Evolutionary conservation across 2,329 filamentous ascomycete species (phyloP), one percentile per base, ranked within the genome.

Genomic region (Fusarium verrucosum): DNA sequence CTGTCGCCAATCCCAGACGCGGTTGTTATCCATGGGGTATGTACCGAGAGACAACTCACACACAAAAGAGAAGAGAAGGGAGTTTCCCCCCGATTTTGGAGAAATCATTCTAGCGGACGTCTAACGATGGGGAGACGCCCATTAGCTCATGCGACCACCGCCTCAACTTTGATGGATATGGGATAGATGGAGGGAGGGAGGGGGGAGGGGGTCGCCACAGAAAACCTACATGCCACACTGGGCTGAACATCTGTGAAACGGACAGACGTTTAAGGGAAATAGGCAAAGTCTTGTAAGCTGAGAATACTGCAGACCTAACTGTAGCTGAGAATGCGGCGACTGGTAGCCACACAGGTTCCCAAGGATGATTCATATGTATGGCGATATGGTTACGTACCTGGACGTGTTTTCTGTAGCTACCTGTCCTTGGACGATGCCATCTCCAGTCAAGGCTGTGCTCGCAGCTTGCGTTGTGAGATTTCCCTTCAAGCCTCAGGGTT

Each of bases 141-240:
- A 61, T 42, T 41, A 65, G 57, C 57, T 50, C 51, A 65, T 66
- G 56, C 62, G 57, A 47, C 61, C 50, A 61, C 51, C 62, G 61
- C 62, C 62, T 66, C 56, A 62, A 66, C 50, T 50, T 58, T 58
- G 58, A 56, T 53, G 51, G 40, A 53, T 35, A 56, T 36, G 50
- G 52, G n/a, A n/a, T n/a, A 55, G 41, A 38, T 30, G 25, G 51
- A 56, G 22, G 16, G 14, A 20, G n/a, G n/a, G n/a, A n/a, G n/a
- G n/a, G n/a, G n/a, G n/a, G 23, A 40, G 36, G 62, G 62, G 62
- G 62, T 46, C 46, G 51, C 62, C 62, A 58, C 62, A 53, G 50
- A 43, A 66, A 65, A 50, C 62, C 62, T 62, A 62, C 62, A 56
- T 62, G 62, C 62, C 62, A 58, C 43, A 57, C 58, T 58, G 51